These are phyloP conservation scores for Calvatia gigantea DNA, from an alignment of 768 basidiomycete species.

Conservation along the genomic window DNA sequence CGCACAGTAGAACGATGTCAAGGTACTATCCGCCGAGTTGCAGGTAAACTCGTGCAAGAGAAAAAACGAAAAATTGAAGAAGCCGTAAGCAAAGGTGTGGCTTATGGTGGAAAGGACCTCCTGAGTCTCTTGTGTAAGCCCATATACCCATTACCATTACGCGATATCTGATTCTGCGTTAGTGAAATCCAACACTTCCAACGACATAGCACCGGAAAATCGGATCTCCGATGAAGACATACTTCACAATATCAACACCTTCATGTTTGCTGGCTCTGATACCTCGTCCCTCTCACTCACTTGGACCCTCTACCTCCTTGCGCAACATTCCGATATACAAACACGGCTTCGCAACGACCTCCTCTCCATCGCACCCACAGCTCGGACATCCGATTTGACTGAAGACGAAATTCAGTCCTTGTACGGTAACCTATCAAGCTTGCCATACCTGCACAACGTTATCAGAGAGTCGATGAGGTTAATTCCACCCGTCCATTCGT, in stretches of 20 bases:
- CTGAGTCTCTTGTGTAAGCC: constrained; percentile 69
- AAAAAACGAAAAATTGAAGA: constrained; percentile 75
- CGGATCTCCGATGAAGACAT: constrained; percentile 87
- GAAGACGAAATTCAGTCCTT: constrained; percentile 66
- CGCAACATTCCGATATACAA: constrained; percentile 65
- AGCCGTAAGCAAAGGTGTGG: constrained; percentile 45
- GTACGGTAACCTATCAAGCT: constrained; percentile 48
- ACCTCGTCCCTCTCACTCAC: constrained; percentile 80
- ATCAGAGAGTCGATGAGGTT: constrained; percentile 74
- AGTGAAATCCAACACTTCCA: constrained; percentile 85
- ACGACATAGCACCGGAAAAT: constrained; percentile 62
- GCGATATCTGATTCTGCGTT: constrained; percentile 1
- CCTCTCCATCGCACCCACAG: constrained; percentile 37
- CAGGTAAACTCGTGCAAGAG: constrained; percentile 72
- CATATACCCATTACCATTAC: not conserved
- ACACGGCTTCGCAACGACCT: constrained; percentile 70
- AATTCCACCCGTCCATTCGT: constrained; percentile 78
- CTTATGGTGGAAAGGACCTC: constrained; percentile 67
- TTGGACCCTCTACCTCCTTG: constrained; percentile 79
- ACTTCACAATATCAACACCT: constrained; percentile 81
- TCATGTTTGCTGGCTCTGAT: constrained; percentile 90
- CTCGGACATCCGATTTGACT: constrained; percentile 42
- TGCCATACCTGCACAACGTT: constrained; percentile 76
- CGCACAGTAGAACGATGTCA: constrained; percentile 54
- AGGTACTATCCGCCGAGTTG: constrained; percentile 61